Conservation (phyloP, 2,329 filamentous ascomycete species). For the Cadophora sp. region DNA sequence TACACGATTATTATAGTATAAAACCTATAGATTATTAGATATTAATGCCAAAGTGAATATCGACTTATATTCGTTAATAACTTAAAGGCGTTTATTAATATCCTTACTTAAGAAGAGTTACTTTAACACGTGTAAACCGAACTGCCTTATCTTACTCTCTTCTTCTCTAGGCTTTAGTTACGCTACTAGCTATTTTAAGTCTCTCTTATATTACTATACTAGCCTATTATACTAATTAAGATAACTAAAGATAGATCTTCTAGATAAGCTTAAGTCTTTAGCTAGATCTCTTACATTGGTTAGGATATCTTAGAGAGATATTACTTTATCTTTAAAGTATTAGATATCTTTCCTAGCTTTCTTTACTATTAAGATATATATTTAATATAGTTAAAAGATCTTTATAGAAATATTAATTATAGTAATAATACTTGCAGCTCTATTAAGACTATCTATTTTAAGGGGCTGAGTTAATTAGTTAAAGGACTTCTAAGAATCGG, state of each 20-base stretch:
- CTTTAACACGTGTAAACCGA: conserved; percentile 21
- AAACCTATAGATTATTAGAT: conserved; percentile 17
- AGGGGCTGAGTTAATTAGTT: not conserved
- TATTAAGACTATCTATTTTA: conserved; percentile 18
- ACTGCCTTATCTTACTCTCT: conserved; percentile 18
- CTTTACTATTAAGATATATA: conserved; percentile 19
- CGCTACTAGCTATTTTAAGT: conserved; percentile 15
- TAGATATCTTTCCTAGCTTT: conserved; percentile 21
- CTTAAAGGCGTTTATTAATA: conserved; percentile 17
- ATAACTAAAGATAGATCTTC: conserved; percentile 16
- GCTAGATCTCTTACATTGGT: conserved; percentile 1
- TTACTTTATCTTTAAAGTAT: conserved; percentile 15
- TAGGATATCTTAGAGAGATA: conserved; percentile 14
- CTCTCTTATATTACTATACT: conserved; percentile 13
- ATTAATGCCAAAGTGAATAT: conserved; percentile 16
- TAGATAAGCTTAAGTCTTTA: conserved; percentile 13
- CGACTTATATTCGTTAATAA: conserved; percentile 13
- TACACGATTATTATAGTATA: not conserved
- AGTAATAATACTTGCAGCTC: conserved; percentile 23
- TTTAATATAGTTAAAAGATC: conserved; percentile 9
- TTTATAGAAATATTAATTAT: conserved; percentile 22
- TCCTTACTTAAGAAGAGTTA: conserved; percentile 20
- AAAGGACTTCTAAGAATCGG: conserved; percentile 1
- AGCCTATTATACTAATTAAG: conserved; percentile 15
- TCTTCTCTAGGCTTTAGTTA: conserved; percentile 10